Base-by-base conservation (phyloP, 371 early-diverging fungal species). In the Apophysomyces ossiformis region DNA sequence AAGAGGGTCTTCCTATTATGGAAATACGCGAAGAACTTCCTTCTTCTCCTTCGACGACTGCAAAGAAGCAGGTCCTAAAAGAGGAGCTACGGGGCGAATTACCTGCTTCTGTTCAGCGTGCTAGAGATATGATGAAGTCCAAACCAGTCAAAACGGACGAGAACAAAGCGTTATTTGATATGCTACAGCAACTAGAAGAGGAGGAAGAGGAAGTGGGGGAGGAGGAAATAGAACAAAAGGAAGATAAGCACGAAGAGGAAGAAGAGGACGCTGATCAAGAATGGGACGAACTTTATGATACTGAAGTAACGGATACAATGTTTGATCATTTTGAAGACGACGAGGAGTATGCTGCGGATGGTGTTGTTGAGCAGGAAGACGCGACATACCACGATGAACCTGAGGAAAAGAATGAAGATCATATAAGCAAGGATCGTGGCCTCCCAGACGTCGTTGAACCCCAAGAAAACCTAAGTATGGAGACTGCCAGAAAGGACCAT, bases 1-100 rank as follows among this genome's bases (percentile, higher is more conserved):
- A 95, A 73, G 94, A 95, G 58, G 96, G 96, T 1, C 82, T 93
- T 26, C 90, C 90, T 26, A 90, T 93, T 68, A 89, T 95, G 44
- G 96, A 95, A 18, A 96, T 96, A 58, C 83, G 87, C 13, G 96
- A 95, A 71, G 87, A 89, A 57, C 74, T 87, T 5, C 70, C 68
- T 0, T 77, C 79, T 1, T 7, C 38, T 13, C 4, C 39, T 36
- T 36, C 32, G 61, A 26, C 67, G 69, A 58, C 58, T 26, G 4
- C 65, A 64, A 37, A 61, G 61, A 12, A 60, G 63, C 56, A 54
- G 63, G 18, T 45, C 41, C 9, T 7, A 26, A 21, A 50, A 50
- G 18, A 46, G 9, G 15, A 57, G 37, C 37, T 2, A 36, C 37
- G 43, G 64, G 63, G 45, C 41, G 37, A 47, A 15, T 12, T 9